Evolutionary conservation across 2,329 filamentous ascomycete genomes (phyloP), one percentile per base, ranked within the genome.

Genomic region (Trichoderma harzianum): DNA sequence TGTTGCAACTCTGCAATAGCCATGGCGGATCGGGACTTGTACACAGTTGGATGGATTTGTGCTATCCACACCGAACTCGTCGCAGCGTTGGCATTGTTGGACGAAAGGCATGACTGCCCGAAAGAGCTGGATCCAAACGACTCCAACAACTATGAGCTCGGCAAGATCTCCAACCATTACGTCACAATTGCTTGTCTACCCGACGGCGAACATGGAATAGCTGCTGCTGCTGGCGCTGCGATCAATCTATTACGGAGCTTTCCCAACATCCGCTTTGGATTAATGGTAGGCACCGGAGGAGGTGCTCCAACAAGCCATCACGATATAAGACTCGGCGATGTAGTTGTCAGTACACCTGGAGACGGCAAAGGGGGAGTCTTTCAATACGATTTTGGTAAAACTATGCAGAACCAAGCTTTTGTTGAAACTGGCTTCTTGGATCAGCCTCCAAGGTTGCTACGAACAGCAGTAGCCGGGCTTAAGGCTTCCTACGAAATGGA

Each of bases 401-500:
- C 24, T 0, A 57, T 57, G 3, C 24, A 57, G 1, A 8, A 14
- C 7, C 6, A 10, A 16, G 7, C 3, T 10, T 28, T 28, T 28
- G 12, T 28, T 10, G 14, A 57, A 18, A 28, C 24, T 5, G 53
- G 53, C 0, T 57, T 28, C 53, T 18, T 57, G 4, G 16, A 28
- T 16, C 24, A 57, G 8, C 53, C 53, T 18, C 53, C 24, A 14
- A 7, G 1, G 0, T 3, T 53, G 0, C 21, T 53, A 3, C 47
- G 47, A 12, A 0, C 43, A 21, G 43, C n/a, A 5, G 7, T 51
- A 12, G 0, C 18, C 8, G 43, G 18, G 4, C 43, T 51, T 5
- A 51, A 1, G n/a, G 10, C 43, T 21, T 0, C 0, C n/a, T 51
- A 51, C n/a, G 8, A 51, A 6, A 2, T 12, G 0, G 0, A 51